Conservation (phyloP, 2,329 filamentous ascomycete genomes). For the Karstenula rhodostoma region DNA sequence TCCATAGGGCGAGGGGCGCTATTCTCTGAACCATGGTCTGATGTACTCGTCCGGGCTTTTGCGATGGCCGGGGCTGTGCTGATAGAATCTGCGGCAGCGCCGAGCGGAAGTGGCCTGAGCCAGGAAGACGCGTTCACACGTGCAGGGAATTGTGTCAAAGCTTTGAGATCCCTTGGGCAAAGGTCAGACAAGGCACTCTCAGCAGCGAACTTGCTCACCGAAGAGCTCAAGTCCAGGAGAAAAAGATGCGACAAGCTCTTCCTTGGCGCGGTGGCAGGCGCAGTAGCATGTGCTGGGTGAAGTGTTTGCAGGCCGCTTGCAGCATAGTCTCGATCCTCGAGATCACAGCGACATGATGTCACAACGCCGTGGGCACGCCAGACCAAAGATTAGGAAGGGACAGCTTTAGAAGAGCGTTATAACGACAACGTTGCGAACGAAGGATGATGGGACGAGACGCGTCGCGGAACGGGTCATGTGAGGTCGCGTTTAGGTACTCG, state of each 20-base stretch:
- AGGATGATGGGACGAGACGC: neutral
- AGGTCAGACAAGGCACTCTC: slow-evolving; percentile 63
- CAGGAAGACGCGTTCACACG: slow-evolving; percentile 45
- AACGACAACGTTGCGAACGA: neutral
- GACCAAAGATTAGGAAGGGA: neutral
- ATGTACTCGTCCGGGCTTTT: slow-evolving; percentile 63
- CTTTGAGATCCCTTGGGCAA: slow-evolving; percentile 63
- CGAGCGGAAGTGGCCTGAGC: slow-evolving; percentile 14
- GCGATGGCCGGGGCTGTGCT: slow-evolving; percentile 56
- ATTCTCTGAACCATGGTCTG: slow-evolving; percentile 68
- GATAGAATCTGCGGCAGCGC: slow-evolving; percentile 46
- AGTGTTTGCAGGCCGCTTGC: neutral
- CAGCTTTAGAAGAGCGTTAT: neutral
- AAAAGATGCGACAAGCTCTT: slow-evolving; percentile 33
- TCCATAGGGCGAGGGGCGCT: slow-evolving; percentile 64
- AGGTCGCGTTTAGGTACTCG: neutral
- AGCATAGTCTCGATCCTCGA: neutral
- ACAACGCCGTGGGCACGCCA: neutral
- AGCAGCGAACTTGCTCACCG: slow-evolving; percentile 50
- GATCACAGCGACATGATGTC: neutral
- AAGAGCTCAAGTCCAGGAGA: slow-evolving; percentile 40
- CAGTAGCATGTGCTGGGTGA: slow-evolving; percentile 7
- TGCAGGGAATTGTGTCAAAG: slow-evolving; percentile 61
- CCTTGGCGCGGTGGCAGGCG: slow-evolving; percentile 21
- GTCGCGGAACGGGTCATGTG: neutral